Conservation (phyloP, 139 green algal genomes). For the Haematococcus sp. region DNA sequence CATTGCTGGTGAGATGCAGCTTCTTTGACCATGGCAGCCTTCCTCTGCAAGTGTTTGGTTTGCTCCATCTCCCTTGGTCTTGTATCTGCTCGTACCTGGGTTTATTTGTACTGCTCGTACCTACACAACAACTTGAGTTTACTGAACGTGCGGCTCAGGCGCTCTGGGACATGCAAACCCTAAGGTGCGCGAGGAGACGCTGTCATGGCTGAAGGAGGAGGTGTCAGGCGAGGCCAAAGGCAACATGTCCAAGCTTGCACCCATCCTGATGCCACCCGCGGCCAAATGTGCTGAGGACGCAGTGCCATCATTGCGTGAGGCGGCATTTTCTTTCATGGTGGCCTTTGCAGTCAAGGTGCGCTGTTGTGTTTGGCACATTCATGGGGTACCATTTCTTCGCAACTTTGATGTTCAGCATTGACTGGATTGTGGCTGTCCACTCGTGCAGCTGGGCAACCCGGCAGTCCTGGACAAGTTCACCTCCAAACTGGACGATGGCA, state of each 20-base stretch:
- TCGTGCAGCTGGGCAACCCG: constrained; percentile 44
- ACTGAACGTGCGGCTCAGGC: too few relatives aligned
- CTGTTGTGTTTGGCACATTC: background rate
- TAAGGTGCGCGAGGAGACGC: constrained; percentile 70
- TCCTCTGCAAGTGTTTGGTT: too few relatives aligned
- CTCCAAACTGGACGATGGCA: constrained; percentile 66
- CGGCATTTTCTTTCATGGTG: constrained; percentile 63
- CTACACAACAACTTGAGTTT: too few relatives aligned
- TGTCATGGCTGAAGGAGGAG: constrained; percentile 49
- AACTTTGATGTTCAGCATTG: background rate
- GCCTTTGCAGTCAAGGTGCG: constrained; percentile 64
- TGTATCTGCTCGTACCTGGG: too few relatives aligned
- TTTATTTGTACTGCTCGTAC: constrained; percentile 4
- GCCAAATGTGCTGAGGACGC: constrained; percentile 72
- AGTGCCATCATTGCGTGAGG: constrained; percentile 67
- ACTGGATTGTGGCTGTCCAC: background rate
- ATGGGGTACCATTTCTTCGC: background rate
- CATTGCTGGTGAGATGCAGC: constrained; percentile 24
- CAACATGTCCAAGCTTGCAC: constrained; percentile 39
- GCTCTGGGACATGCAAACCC: constrained; percentile 80
- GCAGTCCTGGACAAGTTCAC: constrained; percentile 56
- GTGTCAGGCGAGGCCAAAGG: constrained; percentile 32
- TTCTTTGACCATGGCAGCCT: constrained; percentile 1
- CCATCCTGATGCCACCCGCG: constrained; percentile 53
- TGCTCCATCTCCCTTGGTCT: too few relatives aligned